Conservation (phyloP, 2,329 filamentous ascomycete species). For the Raffaelea ambrosiae region DNA sequence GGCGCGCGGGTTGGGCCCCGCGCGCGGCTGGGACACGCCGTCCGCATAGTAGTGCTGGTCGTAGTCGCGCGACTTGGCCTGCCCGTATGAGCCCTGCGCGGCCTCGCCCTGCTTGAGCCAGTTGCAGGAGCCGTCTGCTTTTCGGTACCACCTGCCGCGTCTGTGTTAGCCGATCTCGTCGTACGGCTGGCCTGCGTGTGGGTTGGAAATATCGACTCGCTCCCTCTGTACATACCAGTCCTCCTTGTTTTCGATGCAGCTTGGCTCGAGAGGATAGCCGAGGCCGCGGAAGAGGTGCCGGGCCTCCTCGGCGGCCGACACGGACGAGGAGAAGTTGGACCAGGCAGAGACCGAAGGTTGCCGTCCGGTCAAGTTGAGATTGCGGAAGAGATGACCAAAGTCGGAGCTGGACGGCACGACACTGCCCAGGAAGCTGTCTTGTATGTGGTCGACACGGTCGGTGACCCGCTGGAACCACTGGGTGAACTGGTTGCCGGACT, state of each 20-base stretch:
- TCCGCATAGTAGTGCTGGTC: slow-evolving; percentile 11
- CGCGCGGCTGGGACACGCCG: slow-evolving; percentile 8
- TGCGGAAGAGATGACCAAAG: neutral
- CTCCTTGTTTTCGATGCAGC: slow-evolving; percentile 4
- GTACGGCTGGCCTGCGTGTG: no score
- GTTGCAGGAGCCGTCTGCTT: slow-evolving; percentile 12
- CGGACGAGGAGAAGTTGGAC: neutral
- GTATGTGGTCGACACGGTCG: neutral
- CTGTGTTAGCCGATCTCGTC: no score
- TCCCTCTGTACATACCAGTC: no score
- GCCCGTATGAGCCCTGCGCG: slow-evolving; percentile 5
- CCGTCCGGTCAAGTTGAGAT: neutral
- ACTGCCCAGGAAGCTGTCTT: neutral
- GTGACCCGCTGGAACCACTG: neutral
- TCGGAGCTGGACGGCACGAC: neutral
- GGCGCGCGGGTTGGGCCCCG: slow-evolving; percentile 10
- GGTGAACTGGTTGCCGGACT: neutral
- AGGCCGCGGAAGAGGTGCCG: slow-evolving; percentile 1
- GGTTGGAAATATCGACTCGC: no score
- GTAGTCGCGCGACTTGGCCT: slow-evolving; percentile 11
- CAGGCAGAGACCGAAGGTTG: neutral
- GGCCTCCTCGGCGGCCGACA: neutral
- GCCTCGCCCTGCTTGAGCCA: slow-evolving; percentile 11
- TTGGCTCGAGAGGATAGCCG: slow-evolving; percentile 3
- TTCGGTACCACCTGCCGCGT: slow-evolving; percentile 12